Percentiles rank a stretch among this genome's conserved stretches.
Conservation (phyloP, 2,329 filamentous ascomycete genomes). For the Botryotinia narcissicola region DNA sequence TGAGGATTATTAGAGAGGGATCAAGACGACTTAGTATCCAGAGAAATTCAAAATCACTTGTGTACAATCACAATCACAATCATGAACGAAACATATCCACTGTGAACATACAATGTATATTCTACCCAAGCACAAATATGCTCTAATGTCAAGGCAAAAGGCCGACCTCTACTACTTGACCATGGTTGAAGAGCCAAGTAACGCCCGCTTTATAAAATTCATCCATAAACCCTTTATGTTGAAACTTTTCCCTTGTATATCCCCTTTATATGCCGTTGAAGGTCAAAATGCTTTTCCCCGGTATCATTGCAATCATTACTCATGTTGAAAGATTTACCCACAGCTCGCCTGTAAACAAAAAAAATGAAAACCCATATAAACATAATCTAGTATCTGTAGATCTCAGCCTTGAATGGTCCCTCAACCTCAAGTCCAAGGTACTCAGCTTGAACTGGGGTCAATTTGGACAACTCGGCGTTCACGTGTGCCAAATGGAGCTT, state of each 20-base stretch:
- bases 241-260: conserved; percentile 38
- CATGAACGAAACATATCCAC: not conserved
- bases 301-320: conserved; percentile 57
- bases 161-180: conserved; percentile 39
- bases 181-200: conserved; percentile 43
- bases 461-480: conserved; percentile 88
- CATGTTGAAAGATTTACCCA: conserved; percentile 40
- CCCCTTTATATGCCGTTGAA: conserved; percentile 58
- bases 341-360: conserved; percentile 29
- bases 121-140: conserved; percentile 28
- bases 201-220: conserved; percentile 37
- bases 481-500: conserved; percentile 88
- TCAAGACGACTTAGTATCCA: not conserved
- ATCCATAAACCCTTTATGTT: conserved; percentile 37
- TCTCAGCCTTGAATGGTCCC: conserved; percentile 95
- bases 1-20: not conserved
- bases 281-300: conserved; percentile 55
- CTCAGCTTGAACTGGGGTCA: conserved; percentile 84
- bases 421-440: conserved; percentile 84
- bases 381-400: conserved; percentile 47
- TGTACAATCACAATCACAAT: not conserved
- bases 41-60: not conserved
- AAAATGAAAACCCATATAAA: conserved; percentile 24
- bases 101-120: conserved; percentile 22
- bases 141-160: conserved; percentile 35